Base-by-base conservation (phyloP, 768 basidiomycete genomes). In the Suillus tomentosus region DNA sequence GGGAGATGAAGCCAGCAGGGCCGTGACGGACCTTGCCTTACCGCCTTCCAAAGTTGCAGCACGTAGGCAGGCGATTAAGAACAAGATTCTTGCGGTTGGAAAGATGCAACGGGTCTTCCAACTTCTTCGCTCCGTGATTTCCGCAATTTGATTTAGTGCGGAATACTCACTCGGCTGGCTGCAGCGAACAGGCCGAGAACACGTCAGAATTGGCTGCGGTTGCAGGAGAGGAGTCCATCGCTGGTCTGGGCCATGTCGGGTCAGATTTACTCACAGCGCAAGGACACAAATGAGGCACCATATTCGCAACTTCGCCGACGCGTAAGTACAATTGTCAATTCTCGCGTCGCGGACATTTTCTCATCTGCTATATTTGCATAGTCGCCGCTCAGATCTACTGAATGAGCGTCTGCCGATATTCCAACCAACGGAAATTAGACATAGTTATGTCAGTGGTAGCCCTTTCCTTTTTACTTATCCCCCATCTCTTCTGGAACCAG, bases 61-160 rank as follows among this genome's bases (percentile, higher is more conserved):
- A 69, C 81, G 92, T 62, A 79, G 87, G 68, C 85, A 92, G 69
- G 83, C 86, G 69, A 96, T 98, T 79, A 95, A 91, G 83, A 94
- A 88, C 76, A 97, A 97, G 84, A 96, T 97, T 68, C 78, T 95
- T 68, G 94, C 92, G 0, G 94, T 98, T 64, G 96, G 95, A 34
- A 82, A 87, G 73, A 92, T 98, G 92, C 92, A 94, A 64, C 80
- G 89, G 42, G 89, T 97, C 54, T 96, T 96, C 81, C 88, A 93
- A 61, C 82, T 96, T 60, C 82, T 98, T 39, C 89, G 94, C 92
- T 94, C 65, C 70, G 89, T 76, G 14, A 19, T 37, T 27, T 37
- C 15, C 53, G 55, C 34, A 22, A 60, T 24, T 70, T 58, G 4
- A 56, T 58, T 37, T 40, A n/a, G 39, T 50, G 9, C 15, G 13